Evolutionary conservation across 169 alveolate genomes (phyloP), one percentile per base, ranked within the genome.

Genomic region (Cryptosporidium canis): DNA sequence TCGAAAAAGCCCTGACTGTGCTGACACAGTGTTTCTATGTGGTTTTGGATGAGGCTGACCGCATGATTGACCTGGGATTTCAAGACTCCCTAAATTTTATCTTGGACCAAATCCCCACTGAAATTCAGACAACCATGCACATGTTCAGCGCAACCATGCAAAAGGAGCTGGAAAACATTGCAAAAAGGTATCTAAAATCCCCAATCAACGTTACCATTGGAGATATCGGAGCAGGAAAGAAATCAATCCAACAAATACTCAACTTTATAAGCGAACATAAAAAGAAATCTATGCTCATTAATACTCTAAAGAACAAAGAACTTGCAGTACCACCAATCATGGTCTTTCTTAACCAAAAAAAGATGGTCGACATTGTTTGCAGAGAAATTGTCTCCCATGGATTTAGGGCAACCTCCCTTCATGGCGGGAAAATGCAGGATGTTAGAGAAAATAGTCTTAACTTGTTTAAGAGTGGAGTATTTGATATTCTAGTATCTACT

Each of bases 81-180:
- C 99, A 97, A 90, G 98, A 96, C 31, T 94, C 96, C 64, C 99
- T 98, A 3, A 97, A 96, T 67, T 93, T 92, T 41, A 97, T 97
- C 35, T 85, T 98, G 48, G 97, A 94, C 67, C 94, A 95, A 61
- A 95, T 96, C 16, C 98, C 97, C 29, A 91, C 96, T 7, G 77
- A 97, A 3, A 92, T 93, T 64, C 91, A 93, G 67, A 93, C 98
- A 61, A 94, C 95, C 21, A 96, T 98, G 24, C 97, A 94, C 51
- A 95, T 97, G 97, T 97, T 96, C 87, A 95, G 98, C 35, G 99
- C 99, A 2, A 97, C 99, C 0, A 97, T 97, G 98, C 97, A 98
- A 41, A 95, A 96, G 47, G 95, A 96, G n/a, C 95, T 97, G 18
- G 98, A 97, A 85, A 94, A 94, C 53, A 77, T 97, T 18, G 97